These are phyloP conservation scores for Skeletonema tropicum DNA, from an alignment of 108 stramenopile genomes.

Conservation along the genomic window DNA sequence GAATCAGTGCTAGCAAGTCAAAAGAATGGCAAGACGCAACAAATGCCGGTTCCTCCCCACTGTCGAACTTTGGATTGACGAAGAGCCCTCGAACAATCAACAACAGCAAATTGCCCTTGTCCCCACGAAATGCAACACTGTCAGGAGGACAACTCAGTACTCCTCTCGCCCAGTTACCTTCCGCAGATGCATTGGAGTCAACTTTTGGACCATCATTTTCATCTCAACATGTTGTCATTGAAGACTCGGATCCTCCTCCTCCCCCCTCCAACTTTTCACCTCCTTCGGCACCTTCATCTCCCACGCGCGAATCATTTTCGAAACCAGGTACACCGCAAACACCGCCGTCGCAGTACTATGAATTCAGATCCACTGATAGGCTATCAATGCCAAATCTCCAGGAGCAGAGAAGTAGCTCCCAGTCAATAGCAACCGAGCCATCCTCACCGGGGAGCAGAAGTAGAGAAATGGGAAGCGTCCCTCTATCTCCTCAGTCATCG, in stretches of 20 bases:
- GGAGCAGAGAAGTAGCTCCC: conserved; percentile 27
- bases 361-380: conserved; percentile 16
- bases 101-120: conserved; percentile 36
- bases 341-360: conserved; percentile 32
- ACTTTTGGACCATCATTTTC: conserved; percentile 60
- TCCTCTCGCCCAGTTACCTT: conserved; percentile 21
- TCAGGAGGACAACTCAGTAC: background rate
- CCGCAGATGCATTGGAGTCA: conserved; percentile 53
- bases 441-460: conserved; percentile 20
- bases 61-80: conserved; percentile 14
- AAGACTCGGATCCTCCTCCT: conserved; percentile 18
- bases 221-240: conserved; percentile 42
- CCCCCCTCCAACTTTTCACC: conserved; percentile 17
- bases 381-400: conserved; percentile 17
- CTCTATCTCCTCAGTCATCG: conserved; percentile 45
- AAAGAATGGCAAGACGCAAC: conserved; percentile 24
- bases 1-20: conserved; percentile 34
- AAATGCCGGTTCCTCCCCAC: conserved; percentile 2
- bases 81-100: conserved; percentile 34
- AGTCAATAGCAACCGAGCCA: conserved; percentile 42
- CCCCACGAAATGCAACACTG: conserved; percentile 24
- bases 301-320: conserved; percentile 20
- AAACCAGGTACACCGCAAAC: conserved; percentile 35
- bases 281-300: conserved; percentile 35
- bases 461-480: conserved; percentile 19